Evolutionary conservation across 805 yeast genomes (phyloP), one percentile per base, ranked within the genome.

Genomic region (Wickerhamomyces bovis): DNA sequence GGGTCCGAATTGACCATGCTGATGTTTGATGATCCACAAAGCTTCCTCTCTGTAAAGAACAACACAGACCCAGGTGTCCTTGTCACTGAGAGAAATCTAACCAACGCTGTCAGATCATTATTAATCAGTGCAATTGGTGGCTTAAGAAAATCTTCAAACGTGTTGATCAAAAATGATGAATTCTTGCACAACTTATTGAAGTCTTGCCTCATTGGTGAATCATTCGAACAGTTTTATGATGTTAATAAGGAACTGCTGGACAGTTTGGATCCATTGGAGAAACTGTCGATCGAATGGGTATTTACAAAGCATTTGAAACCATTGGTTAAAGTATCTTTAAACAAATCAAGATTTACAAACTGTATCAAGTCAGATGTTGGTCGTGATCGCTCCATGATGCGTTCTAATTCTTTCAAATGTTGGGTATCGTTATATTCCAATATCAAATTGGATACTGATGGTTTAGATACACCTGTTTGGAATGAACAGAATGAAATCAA

Each of bases 101-200:
- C 39, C 1, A 21, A 45, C 3, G 20, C n/a, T 6, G 40, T 45
- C n/a, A 45, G 59, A 13, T 61, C 71, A 2, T 41, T 71, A n/a
- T 46, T 71, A 33, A 51, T 70, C 18, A 58, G 72, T 25, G 70
- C 74, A 2, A 58, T 70, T 44, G 76, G 76, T 39, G 76, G 76
- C 0, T 49, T 71, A 18, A 63, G 73, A 44, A 72, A 70, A 46
- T 62, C 66, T 41, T 53, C 74, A 6, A 59, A 62, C 50, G 61
- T 67, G 3, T 41, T 59, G 3, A 21, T 59, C 4, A 21, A 46
- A 19, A 43, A 51, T 31, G 13, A 38, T 7, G 31, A 15, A 2
- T 39, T 58, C n/a, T 33, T 53, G 1, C 30, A 46, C 7, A 49
- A 48, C 19, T 22, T 59, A 15, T 23, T 59, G 9, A n/a, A 46